Conservation (phyloP, 116 monocot genomes). For the Dioscorea cayenensis region DNA sequence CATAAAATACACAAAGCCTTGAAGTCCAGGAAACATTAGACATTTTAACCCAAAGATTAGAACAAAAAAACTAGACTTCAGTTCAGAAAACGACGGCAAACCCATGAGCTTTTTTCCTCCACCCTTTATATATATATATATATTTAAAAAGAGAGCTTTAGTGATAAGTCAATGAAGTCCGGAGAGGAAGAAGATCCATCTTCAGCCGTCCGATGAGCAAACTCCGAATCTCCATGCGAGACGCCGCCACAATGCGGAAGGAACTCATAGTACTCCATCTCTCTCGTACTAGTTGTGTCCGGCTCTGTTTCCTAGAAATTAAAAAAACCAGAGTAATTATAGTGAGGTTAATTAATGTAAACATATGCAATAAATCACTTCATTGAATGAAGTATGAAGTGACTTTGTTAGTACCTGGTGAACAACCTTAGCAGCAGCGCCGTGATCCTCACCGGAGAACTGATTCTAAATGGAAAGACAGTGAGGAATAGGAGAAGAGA, state of each 20-base stretch:
- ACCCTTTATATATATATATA: neutral
- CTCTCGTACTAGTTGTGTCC: conserved; percentile 4
- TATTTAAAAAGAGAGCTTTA: conserved; percentile 34
- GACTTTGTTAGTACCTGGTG: too few species aligned
- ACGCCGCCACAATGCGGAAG: conserved; percentile 24
- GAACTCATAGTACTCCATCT: conserved; percentile 54
- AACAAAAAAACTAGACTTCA: too few species aligned
- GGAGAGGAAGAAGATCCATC: conserved; percentile 17
- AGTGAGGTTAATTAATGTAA: neutral
- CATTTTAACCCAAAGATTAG: too few species aligned
- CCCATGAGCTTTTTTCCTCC: neutral
- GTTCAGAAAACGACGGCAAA: too few species aligned
- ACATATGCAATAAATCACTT: neutral
- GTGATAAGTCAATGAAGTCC: conserved; percentile 36
- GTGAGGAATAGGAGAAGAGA: neutral
- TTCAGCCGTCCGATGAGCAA: conserved; percentile 4
- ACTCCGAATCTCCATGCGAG: neutral
- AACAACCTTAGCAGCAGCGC: too few species aligned
- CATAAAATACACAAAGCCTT: too few species aligned
- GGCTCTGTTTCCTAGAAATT: neutral
- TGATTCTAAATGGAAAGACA: neutral
- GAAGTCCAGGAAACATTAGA: too few species aligned
- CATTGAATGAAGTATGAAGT: neutral
- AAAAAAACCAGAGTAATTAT: neutral
- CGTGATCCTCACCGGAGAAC: conserved; percentile 10